phyloP scores from a whole-genome alignment of 345 rosid species.

The Corchorus capsularis region DNA sequence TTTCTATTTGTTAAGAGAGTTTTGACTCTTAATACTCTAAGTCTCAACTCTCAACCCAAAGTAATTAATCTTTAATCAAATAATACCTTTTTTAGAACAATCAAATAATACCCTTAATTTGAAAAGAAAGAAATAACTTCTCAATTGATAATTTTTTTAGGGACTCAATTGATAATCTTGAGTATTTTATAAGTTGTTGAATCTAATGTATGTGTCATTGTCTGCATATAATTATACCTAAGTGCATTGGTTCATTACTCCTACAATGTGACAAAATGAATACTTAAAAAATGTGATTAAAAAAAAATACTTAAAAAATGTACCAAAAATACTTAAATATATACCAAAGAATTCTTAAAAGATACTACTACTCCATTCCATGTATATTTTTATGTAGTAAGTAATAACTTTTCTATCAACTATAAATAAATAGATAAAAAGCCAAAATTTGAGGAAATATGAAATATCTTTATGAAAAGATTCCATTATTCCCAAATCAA shows the following conservation, averaged over 20 bases:
- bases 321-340: neutral
- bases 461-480: neutral
- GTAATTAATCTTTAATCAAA: no score
- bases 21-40: no score
- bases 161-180: neutral
- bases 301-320: neutral
- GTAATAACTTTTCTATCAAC: neutral
- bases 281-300: conserved; percentile 9
- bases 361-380: neutral
- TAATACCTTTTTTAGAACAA: no score
- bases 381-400: neutral
- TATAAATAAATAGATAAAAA: neutral
- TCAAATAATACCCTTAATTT: no score
- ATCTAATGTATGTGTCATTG: neutral
- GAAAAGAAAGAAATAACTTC: no score
- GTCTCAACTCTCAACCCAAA: no score
- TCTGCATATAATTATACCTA: neutral
- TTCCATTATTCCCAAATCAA: neutral
- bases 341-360: neutral
- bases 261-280: neutral
- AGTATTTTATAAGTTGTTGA: neutral
- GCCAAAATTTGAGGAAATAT: neutral
- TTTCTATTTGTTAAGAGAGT: no score
- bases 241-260: neutral
- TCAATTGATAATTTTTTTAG: no score